Evolutionary conservation across 306 rosid species (phyloP), one percentile per base, ranked within the genome.

Genomic region (Castanea crenata): DNA sequence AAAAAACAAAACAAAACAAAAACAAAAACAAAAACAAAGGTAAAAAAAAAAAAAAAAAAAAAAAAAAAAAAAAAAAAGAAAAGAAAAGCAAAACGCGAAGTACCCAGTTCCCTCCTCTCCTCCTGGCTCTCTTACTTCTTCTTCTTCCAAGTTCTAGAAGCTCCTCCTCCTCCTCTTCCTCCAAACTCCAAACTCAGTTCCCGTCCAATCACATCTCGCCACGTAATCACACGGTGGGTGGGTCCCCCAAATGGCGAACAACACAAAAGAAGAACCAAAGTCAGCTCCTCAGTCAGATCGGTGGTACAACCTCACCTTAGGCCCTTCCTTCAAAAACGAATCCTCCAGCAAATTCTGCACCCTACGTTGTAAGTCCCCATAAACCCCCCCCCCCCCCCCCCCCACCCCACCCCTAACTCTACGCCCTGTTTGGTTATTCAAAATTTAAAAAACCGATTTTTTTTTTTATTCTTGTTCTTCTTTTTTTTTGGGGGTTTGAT

Each of bases 301-400:
- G 10, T 95, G 99, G 99, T 95, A 90, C 82, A 80, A 92, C 76
- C 91, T 95, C 16, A 87, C 90, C 55, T 86, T 95, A 2, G 99
- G 99, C 35, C 75, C 97, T 46, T 92, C 99, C 71, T 92, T 91
- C 91, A 90, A 92, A 82, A 86, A 86, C 21, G 97, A 92, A 1
- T 91, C 97, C 6, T 88, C 94, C 76, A 91, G 80, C 85, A 91
- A 91, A 81, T 92, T 83, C 80, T 94, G 99, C 87, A 94, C 99
- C 71, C 83, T 94, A 1, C 94, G 99, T 80, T 94, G 98, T 94
- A 85, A 88, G 91, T 82, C 46, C 46, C 46, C 46, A 9, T 8
- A 41, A 41, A 41, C 2, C 11, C 46, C 46, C 0, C 1, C 27
- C 1, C 23, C 23, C 23, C 21, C 2, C 11, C 46, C 46, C 0